Evolutionary conservation across 495 filamentous ascomycete genomes (phyloP).

Genomic region (Penicillium lividum): DNA sequence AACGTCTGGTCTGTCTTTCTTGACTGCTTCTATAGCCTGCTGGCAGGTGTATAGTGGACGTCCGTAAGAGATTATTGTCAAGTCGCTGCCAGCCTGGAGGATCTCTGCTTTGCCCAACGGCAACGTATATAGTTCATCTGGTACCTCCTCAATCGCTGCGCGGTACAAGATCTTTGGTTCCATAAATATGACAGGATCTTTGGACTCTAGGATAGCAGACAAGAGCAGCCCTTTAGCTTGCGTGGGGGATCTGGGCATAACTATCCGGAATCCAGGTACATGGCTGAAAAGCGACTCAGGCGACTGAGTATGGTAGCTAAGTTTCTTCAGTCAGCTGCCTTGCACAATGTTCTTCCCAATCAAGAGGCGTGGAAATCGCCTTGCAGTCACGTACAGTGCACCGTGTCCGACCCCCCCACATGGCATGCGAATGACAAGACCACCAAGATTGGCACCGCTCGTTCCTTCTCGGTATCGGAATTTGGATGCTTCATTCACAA

Average conservation of each 20-base stretch:
- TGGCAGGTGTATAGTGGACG: conserved; percentile 88
- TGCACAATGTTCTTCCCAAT: too few relatives aligned
- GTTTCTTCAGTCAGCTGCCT: too few relatives aligned
- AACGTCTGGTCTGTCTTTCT: conserved; percentile 72
- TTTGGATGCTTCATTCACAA: conserved; percentile 96
- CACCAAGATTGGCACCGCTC: conserved; percentile 67
- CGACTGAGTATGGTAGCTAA: conserved; percentile 86
- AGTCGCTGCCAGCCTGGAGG: conserved; percentile 75
- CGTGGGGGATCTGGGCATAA: conserved; percentile 84
- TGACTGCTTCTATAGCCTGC: conserved; percentile 74
- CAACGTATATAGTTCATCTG: conserved; percentile 75
- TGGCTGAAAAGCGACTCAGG: conserved; percentile 93
- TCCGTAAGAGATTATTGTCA: conserved; percentile 90
- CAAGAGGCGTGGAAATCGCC: background rate
- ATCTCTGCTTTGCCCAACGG: conserved; percentile 89
- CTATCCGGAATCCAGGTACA: conserved; percentile 83
- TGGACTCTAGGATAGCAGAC: conserved; percentile 71
- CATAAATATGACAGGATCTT: conserved; percentile 94
- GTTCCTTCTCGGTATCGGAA: conserved; percentile 81
- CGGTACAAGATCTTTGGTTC: conserved; percentile 97
- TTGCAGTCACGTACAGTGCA: conserved; percentile 60
- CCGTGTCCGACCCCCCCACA: conserved; percentile 95
- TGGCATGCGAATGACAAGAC: conserved; percentile 91
- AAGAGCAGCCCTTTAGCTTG: conserved; percentile 93
- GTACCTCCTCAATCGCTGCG: conserved; percentile 93